Evolutionary conservation across 2,329 filamentous ascomycete species (phyloP).

Genomic region (Proliferodiscus dingleyae): DNA sequence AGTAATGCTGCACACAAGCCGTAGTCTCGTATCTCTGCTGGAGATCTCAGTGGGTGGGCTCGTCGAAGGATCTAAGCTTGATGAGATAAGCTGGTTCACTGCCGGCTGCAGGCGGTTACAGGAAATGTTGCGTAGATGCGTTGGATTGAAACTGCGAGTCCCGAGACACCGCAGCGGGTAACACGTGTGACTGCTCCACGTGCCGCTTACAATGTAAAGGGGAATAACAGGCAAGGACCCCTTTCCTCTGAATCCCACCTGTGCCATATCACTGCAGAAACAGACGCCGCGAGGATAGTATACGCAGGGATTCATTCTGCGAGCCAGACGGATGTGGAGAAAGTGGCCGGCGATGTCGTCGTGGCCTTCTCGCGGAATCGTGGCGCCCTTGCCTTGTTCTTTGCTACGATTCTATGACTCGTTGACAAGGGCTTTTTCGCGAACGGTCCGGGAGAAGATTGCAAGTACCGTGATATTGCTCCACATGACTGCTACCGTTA

Average conservation of each 20-base stretch:
- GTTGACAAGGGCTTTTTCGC: not conserved
- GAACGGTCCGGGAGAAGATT: not conserved
- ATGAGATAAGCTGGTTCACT: too few relatives aligned
- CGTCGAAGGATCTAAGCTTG: too few relatives aligned
- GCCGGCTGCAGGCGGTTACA: too few relatives aligned
- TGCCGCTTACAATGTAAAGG: conserved; percentile 16
- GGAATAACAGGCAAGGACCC: conserved; percentile 21
- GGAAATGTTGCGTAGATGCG: too few relatives aligned
- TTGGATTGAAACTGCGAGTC: too few relatives aligned
- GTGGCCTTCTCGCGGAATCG: not conserved
- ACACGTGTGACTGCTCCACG: too few relatives aligned
- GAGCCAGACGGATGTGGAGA: not conserved
- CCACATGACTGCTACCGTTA: not conserved
- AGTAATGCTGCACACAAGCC: conserved; percentile 19
- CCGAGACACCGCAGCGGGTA: too few relatives aligned
- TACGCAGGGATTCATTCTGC: not conserved
- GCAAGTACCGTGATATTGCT: not conserved
- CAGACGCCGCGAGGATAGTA: conserved; percentile 21
- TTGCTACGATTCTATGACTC: too few relatives aligned
- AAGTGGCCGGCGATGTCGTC: not conserved
- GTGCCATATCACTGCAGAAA: conserved; percentile 29
- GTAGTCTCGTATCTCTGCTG: conserved; percentile 11
- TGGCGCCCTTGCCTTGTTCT: not conserved
- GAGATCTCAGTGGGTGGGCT: too few relatives aligned
- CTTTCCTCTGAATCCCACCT: conserved; percentile 15